A percentile compares a stretch with the other conserved stretches of the same genome.
Conservation (phyloP, 2,329 filamentous ascomycete genomes). For the Verticillium klebahnii region DNA sequence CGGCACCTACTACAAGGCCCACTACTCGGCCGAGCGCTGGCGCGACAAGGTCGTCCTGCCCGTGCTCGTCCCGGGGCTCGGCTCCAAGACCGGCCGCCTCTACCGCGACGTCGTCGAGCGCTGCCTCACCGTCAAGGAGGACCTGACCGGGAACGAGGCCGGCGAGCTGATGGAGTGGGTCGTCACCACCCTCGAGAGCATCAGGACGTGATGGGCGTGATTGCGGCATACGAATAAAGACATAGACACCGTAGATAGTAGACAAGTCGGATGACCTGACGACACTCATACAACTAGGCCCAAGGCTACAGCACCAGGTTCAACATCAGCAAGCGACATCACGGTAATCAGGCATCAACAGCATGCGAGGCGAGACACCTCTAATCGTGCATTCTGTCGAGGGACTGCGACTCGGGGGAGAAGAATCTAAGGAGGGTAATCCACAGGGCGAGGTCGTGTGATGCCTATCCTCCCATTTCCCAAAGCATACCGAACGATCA, state of each 20-base stretch:
- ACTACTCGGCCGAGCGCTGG: constrained; percentile 36
- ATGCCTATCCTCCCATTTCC: constrained; percentile 10
- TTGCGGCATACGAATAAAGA: no score
- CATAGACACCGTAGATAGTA: no score
- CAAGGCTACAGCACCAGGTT: no score
- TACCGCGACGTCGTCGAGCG: constrained; percentile 37
- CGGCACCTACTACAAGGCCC: constrained; percentile 30
- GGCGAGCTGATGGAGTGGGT: constrained; percentile 36
- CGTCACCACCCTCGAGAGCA: constrained; percentile 33
- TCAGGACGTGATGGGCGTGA: constrained; percentile 20
- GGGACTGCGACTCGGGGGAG: constrained; percentile 10
- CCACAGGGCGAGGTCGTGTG: constrained; percentile 10
- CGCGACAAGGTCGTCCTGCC: constrained; percentile 35
- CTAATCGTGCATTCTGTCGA: constrained; percentile 11
- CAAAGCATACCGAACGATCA: constrained; percentile 4
- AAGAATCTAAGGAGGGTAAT: constrained; percentile 11
- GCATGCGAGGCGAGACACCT: not conserved
- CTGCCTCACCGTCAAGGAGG: constrained; percentile 31
- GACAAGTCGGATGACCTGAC: not conserved
- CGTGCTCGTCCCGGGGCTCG: constrained; percentile 33
- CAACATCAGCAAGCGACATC: not conserved
- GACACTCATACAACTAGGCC: not conserved
- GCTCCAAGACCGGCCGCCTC: constrained; percentile 33
- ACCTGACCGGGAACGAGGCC: constrained; percentile 30
- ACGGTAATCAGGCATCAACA: not conserved